phyloP scores from a whole-genome alignment of 176 grass and related monocot genomes.

The Juncus inflexus region DNA sequence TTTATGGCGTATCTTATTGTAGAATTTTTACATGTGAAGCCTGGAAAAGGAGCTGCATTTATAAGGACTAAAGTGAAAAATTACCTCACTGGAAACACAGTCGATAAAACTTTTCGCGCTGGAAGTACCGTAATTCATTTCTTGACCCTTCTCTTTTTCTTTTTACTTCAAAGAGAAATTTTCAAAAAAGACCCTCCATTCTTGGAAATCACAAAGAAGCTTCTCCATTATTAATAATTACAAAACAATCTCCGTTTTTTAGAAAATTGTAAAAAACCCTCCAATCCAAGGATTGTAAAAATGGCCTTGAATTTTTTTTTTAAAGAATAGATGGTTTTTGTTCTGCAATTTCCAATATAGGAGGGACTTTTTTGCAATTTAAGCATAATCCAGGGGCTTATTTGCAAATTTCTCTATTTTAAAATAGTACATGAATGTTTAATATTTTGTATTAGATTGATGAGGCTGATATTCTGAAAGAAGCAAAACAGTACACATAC shows the following conservation, averaged over 20 bases:
- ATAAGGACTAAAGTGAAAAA: constrained; percentile 89
- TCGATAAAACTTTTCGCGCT: constrained; percentile 99
- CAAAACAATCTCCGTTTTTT: no score
- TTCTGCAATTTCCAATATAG: no score
- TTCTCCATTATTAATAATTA: neutral
- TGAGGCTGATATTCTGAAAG: constrained; percentile 83
- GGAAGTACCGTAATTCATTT: constrained; percentile 81
- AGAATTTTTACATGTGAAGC: constrained; percentile 98
- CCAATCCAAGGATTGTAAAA: no score
- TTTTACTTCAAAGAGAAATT: neutral
- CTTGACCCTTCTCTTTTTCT: neutral
- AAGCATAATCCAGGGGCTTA: no score
- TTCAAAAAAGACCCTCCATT: constrained; percentile 13
- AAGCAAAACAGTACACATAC: constrained; percentile 92
- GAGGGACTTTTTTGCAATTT: no score
- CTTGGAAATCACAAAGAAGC: neutral
- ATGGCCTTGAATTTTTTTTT: no score
- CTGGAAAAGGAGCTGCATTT: constrained; percentile 96
- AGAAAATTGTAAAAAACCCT: no score
- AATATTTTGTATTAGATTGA: constrained; percentile 45
- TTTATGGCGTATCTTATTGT: constrained; percentile 20
- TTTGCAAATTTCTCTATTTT: neutral
- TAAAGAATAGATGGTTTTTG: no score
- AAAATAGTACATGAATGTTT: constrained; percentile 9
- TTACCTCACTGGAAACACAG: constrained; percentile 85